Conservation (phyloP, 2,329 filamentous ascomycete genomes). For the Arthrinium puccinioides region DNA sequence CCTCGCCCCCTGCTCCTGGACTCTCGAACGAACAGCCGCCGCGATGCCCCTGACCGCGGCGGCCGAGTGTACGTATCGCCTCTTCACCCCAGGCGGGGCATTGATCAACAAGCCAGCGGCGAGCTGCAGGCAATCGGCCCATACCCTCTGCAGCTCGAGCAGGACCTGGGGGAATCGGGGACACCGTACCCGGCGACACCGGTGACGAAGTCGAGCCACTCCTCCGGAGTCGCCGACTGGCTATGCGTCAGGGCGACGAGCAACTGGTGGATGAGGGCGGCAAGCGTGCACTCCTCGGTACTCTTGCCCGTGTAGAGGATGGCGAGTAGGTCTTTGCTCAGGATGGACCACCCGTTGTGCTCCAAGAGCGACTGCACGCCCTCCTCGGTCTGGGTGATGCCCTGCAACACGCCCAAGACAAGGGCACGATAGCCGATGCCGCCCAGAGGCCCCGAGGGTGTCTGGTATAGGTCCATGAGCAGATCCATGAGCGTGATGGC, state of each 20-base stretch:
- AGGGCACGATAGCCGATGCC: constrained; percentile 47
- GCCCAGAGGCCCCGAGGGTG: constrained; percentile 14
- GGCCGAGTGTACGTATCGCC: constrained; percentile 44
- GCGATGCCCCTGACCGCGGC: constrained; percentile 42
- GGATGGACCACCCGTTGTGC: constrained; percentile 45
- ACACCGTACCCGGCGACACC: constrained; percentile 40
- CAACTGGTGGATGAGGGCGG: constrained; percentile 48
- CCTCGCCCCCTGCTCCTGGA: constrained; percentile 4
- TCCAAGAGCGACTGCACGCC: constrained; percentile 40
- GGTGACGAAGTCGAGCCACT: constrained; percentile 51
- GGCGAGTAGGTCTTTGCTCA: constrained; percentile 41
- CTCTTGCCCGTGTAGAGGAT: constrained; percentile 30
- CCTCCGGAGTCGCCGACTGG: constrained; percentile 38
- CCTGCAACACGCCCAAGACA: constrained; percentile 53
- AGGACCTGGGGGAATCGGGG: constrained; percentile 14
- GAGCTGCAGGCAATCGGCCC: constrained; percentile 49
- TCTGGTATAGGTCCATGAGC: constrained; percentile 53
- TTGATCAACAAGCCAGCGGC: constrained; percentile 42
- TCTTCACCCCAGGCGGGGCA: constrained; percentile 37
- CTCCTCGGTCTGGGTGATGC: constrained; percentile 39
- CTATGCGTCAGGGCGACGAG: constrained; percentile 45
- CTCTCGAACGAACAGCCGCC: constrained; percentile 25
- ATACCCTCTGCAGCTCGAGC: constrained; percentile 47
- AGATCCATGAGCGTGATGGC: constrained; percentile 55
- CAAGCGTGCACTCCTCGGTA: constrained; percentile 27